Conservation (phyloP, 2,329 filamentous ascomycete genomes). For the Nemania sp. region DNA sequence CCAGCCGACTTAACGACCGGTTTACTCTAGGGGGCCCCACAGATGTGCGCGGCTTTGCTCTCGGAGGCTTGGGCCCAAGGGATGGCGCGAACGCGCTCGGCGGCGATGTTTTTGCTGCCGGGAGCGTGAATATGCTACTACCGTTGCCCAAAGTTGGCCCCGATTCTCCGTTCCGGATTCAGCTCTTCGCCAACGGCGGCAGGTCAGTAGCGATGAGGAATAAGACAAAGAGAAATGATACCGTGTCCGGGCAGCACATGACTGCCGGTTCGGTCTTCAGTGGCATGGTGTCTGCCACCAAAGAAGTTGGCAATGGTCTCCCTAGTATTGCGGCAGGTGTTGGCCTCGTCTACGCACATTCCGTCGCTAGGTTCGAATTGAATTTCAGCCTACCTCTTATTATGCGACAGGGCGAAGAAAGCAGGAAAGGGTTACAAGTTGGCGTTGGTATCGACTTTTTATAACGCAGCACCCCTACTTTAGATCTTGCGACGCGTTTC, state of each 20-base stretch:
- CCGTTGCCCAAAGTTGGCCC: constrained; percentile 81
- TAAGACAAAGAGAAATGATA: constrained; percentile 53
- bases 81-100: constrained; percentile 86
- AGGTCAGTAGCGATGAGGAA: constrained; percentile 77
- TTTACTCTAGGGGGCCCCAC: constrained; percentile 95
- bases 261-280: constrained; percentile 52
- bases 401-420: constrained; percentile 80
- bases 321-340: constrained; percentile 87
- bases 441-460: constrained; percentile 97
- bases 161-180: constrained; percentile 83
- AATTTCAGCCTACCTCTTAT: constrained; percentile 92
- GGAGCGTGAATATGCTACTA: constrained; percentile 81
- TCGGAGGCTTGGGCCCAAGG: constrained; percentile 85
- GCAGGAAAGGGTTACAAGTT: constrained; percentile 88
- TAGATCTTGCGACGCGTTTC: no score
- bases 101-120: constrained; percentile 89
- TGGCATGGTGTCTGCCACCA: constrained; percentile 65
- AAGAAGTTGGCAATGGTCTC: constrained; percentile 72
- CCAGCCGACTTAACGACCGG: constrained; percentile 87
- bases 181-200: constrained; percentile 90
- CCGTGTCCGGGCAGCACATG: constrained; percentile 39
- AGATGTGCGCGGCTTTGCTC: constrained; percentile 90
- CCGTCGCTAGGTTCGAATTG: constrained; percentile 89
- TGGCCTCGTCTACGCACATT: constrained; percentile 92
- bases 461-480: constrained; percentile 51